A percentile compares a stretch with the other conserved stretches of the same genome.
phyloP scores from a whole-genome alignment of 345 rosid species.

The Linum usitatissimum region DNA sequence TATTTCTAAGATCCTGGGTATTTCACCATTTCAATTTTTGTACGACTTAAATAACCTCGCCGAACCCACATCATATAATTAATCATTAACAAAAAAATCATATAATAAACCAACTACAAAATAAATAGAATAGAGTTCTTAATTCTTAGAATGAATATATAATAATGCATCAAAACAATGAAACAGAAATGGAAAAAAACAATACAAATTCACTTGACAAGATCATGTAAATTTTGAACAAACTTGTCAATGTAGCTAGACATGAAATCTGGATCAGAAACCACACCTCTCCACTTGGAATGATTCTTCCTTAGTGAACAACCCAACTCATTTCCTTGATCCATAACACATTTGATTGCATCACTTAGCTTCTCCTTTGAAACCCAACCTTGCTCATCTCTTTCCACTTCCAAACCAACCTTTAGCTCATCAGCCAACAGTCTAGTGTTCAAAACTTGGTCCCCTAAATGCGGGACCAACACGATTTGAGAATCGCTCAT shows the following conservation, averaged over 20 bases:
- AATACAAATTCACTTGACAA: slow-evolving; percentile 14
- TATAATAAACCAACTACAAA: too few relatives aligned
- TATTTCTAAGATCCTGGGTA: too few relatives aligned
- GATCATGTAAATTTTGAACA: slow-evolving; percentile 23
- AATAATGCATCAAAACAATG: not conserved
- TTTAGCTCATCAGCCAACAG: slow-evolving; percentile 3
- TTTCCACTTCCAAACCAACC: slow-evolving; percentile 9
- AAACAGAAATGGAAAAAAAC: too few relatives aligned
- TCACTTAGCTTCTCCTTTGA: slow-evolving; percentile 15
- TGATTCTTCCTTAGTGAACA: slow-evolving; percentile 35
- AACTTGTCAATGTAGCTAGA: slow-evolving; percentile 33
- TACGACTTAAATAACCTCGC: too few relatives aligned
- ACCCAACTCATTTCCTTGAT: slow-evolving; percentile 31
- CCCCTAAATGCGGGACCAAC: not conserved
- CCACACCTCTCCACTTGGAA: slow-evolving; percentile 23
- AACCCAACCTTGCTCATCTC: slow-evolving; percentile 15
- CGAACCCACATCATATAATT: too few relatives aligned
- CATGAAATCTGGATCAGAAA: slow-evolving; percentile 25
- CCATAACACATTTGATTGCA: slow-evolving; percentile 13
- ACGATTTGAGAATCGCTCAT: slow-evolving; percentile 19
- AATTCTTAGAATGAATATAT: too few relatives aligned
- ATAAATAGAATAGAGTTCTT: not conserved
- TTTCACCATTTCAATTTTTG: too few relatives aligned
- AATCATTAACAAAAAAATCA: too few relatives aligned
- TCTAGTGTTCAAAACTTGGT: not conserved